phyloP scores from a whole-genome alignment of 148 eudicot genomes.

The Rhododendron ferrugineum region DNA sequence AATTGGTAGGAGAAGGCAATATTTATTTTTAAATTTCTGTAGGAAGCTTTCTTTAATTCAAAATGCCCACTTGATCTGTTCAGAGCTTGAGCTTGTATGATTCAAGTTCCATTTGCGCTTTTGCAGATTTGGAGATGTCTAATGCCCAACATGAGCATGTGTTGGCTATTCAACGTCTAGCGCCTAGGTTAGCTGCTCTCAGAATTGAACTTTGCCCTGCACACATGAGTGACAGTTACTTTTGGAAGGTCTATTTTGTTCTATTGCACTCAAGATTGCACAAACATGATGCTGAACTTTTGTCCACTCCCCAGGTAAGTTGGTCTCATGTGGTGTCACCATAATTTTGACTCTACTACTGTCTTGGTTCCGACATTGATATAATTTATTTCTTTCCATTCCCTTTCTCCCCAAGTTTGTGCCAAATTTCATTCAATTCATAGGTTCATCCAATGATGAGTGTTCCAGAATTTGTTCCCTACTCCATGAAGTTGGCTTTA shows the following conservation, averaged over 20 bases:
- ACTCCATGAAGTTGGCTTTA: background rate
- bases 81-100: background rate
- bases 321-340: background rate
- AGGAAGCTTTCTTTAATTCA: background rate
- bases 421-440: background rate
- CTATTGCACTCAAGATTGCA: slow-evolving; percentile 76
- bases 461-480: background rate
- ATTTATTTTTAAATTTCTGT: background rate
- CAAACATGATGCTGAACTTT: slow-evolving; percentile 62
- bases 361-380: background rate
- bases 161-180: slow-evolving; percentile 57
- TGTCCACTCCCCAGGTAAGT: slow-evolving; percentile 72
- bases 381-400: background rate
- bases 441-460: background rate
- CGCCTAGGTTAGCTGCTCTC: slow-evolving; percentile 82
- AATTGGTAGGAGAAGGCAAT: background rate
- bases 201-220: slow-evolving; percentile 80
- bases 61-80: background rate
- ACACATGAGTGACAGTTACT: slow-evolving; percentile 75
- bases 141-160: slow-evolving; percentile 64
- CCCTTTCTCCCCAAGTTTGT: background rate
- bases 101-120: background rate
- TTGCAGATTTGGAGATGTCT: slow-evolving; percentile 70
- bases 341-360: background rate
- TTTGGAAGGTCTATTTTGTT: slow-evolving; percentile 91